Conservation (phyloP, 352 stramenopile species). For the Plasmopara halstedii region DNA sequence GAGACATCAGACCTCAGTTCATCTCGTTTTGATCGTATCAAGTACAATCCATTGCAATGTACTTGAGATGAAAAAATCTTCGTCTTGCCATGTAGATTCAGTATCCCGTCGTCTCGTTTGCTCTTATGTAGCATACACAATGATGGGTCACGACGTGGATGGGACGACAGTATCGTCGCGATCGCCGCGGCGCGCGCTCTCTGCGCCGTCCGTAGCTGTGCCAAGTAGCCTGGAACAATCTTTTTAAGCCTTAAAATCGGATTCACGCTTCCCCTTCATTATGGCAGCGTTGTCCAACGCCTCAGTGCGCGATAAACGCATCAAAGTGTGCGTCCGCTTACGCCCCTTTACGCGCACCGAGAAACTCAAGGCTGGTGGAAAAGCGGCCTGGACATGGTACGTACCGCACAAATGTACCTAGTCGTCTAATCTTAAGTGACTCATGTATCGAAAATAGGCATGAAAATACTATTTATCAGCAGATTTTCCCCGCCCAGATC, state of each 20-base stretch:
- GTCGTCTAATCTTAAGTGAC: neutral
- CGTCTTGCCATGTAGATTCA: neutral
- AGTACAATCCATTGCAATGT: no score
- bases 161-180: slow-evolving; percentile 23
- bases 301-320: slow-evolving; percentile 46
- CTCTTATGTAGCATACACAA: slow-evolving; percentile 23
- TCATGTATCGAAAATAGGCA: slow-evolving; percentile 37
- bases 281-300: slow-evolving; percentile 19
- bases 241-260: slow-evolving; percentile 15
- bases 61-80: no score
- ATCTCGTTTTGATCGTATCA: no score
- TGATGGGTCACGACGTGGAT: slow-evolving; percentile 25
- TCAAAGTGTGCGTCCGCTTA: slow-evolving; percentile 72
- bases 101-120: slow-evolving; percentile 10
- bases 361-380: slow-evolving; percentile 54
- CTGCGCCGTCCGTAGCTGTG: slow-evolving; percentile 26
- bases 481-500: slow-evolving; percentile 71
- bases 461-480: slow-evolving; percentile 84
- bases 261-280: slow-evolving; percentile 16
- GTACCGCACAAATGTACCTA: neutral
- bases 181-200: slow-evolving; percentile 18
- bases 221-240: slow-evolving; percentile 17
- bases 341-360: slow-evolving; percentile 72
- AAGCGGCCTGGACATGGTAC: slow-evolving; percentile 79
- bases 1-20: no score